Evolutionary conservation across 2,329 filamentous ascomycete genomes (phyloP).

Genomic region (Epichloe coenophiala): DNA sequence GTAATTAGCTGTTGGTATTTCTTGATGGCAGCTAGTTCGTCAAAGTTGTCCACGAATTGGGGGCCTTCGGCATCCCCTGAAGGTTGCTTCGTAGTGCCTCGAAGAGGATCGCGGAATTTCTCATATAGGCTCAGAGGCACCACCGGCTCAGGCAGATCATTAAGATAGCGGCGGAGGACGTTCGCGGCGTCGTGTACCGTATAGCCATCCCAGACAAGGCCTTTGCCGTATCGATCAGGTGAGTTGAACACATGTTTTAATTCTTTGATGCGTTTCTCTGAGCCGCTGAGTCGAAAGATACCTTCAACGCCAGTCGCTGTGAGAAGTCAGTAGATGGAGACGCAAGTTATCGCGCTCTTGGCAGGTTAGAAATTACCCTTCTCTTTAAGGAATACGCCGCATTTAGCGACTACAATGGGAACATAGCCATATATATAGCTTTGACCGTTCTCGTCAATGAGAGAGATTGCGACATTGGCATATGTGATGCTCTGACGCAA

Average conservation of each 20-base stretch:
- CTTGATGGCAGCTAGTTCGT: constrained; percentile 58
- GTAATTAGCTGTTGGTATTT: constrained; percentile 86
- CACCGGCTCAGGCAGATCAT: constrained; percentile 91
- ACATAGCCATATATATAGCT: constrained; percentile 99
- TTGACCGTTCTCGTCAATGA: constrained; percentile 81
- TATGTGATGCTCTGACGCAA: constrained; percentile 91
- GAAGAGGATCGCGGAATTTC: constrained; percentile 73
- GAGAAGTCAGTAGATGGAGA: constrained; percentile 11
- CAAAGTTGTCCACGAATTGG: constrained; percentile 52
- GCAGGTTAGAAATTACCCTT: constrained; percentile 49
- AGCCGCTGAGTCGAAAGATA: constrained; percentile 91
- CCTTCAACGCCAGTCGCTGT: constrained; percentile 87
- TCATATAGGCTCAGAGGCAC: constrained; percentile 91
- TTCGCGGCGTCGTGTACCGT: constrained; percentile 98
- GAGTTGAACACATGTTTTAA: constrained; percentile 86
- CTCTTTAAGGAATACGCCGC: constrained; percentile 92
- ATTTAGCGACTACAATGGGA: constrained; percentile 95
- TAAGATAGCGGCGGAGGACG: constrained; percentile 86
- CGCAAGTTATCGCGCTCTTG: not conserved
- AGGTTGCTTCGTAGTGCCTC: constrained; percentile 56
- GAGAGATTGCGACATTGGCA: constrained; percentile 93
- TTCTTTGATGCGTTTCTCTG: constrained; percentile 96
- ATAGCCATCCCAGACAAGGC: constrained; percentile 91
- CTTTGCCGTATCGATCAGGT: constrained; percentile 90
- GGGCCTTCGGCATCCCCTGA: constrained; percentile 55